Base-by-base conservation (phyloP, 208 protist species). In the Herpetomonas samuelpessoai region DNA sequence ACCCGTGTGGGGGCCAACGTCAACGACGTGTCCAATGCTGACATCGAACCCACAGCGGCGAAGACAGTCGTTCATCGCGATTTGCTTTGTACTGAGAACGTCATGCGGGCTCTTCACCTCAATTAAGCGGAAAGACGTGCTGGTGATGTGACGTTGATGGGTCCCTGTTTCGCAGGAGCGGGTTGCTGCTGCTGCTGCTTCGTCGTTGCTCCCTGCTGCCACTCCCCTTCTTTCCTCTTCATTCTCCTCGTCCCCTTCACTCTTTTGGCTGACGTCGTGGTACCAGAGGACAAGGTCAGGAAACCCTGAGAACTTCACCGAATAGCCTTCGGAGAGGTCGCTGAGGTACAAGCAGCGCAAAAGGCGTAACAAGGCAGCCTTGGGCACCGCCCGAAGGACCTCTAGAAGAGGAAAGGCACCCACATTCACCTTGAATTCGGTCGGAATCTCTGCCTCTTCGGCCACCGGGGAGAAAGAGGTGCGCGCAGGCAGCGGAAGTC, bases 11-110 rank as follows among this genome's bases (percentile, higher is more conserved):
- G 35, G 9, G 12, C n/a, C 21, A n/a, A 51, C 62, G 9, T 99
- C 97, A 29, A 97, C 67, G 55, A 99, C 91, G 63, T 96, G 90
- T 25, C 88, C 78, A 35, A 98, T 87, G 90, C 49, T 71, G 22
- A 88, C 83, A 28, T 83, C 57, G 62, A 95, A 92, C 21, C 85
- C 85, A 45, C 83, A 90, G 12, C 75, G 71, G 31, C 62, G 62
- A 25, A 95, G 68, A 0, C 70, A 59, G 57, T 95, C 85, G 56
- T 88, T 79, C n/a, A 91, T 74, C 1, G 41, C 47, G 9, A 82
- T 76, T 60, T 95, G 88, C 63, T 74, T 79, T 2, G 70, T 74
- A 68, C 85, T 91, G 47, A 92, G 64, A 12, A 47, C 65, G 45
- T 92, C 88, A 29, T 62, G 78, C 18, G 85, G 85, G 47, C 83